Base-by-base conservation (phyloP, 306 rosid species). In the Elaeagnus macrophylla region DNA sequence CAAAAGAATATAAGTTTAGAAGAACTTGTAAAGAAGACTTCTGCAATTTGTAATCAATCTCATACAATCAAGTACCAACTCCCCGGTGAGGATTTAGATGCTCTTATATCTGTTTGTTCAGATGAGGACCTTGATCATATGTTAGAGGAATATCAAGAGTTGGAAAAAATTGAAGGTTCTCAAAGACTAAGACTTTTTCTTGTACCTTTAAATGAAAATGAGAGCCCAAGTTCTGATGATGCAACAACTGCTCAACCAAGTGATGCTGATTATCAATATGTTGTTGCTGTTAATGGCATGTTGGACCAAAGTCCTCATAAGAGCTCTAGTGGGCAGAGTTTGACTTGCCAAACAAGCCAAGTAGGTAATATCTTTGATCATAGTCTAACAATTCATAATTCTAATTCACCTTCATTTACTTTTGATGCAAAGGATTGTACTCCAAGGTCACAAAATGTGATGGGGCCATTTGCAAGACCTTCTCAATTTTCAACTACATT, bases 81-180 rank as follows among this genome's bases (percentile, higher is more conserved):
- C 73, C 99, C 96, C 7, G 89, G 99, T 10, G 99, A 87, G 77
- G 99, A 93, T 61, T 88, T 93, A 43, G 99, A 93, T 56, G 89
- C 99, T 39, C 99, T 93, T 51, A 81, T 93, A 65, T 87, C 99
- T 61, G 87, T 93, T 72, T 80, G 93, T 61, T 87, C 95, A 9
- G 78, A 87, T 46, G 99, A 93, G 72, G 99, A 93, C 76, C 95
- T 93, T 76, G 81, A 78, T 70, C 94, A 80, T 70, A 78, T 87
- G 94, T 69, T 82, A 4, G 99, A 93, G 72, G 99, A 93, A 62
- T 87, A 82, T 66, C 88, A 73, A 54, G 96, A 79, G 77, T 82
- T 73, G 40, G 95, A 91, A 73, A 75, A 80, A 65, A 64, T 67
- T 14, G 93, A 72, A 66, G 80, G 93, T 64, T 77, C 96, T 75